Base-by-base conservation (phyloP, 192 early-diverging fungal genomes). In the Lobulomyces angularis region DNA sequence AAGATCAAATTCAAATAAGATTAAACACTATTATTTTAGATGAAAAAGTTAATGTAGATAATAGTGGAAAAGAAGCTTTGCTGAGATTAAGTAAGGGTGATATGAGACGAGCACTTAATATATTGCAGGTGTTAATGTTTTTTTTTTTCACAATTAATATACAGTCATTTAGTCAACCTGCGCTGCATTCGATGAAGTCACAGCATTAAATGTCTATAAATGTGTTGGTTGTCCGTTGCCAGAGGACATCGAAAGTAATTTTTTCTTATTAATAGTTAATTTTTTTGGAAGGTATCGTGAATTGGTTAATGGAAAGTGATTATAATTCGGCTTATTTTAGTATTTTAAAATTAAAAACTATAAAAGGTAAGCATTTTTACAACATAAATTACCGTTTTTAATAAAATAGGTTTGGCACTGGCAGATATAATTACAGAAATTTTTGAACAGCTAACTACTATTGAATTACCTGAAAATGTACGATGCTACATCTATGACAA, bases 31-130 rank as follows among this genome's bases (percentile, higher is more conserved):
- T 23, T 38, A 9, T 21, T 5, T 22, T 26, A 17, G 27, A 4
- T 42, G 12, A 20, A 35, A 77, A 80, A 22, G 74, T 97, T 2
- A 72, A 86, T 28, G 78, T 99, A 12, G 80, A 82, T 2, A 58
- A 74, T 14, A 77, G 84, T 5, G 92, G 87, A 5, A 74, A 70
- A 41, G 43, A 77, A 19, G 90, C 95, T 14, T 61, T 99, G 16
- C 55, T 95, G 31, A 71, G 65, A 38, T 56, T 99, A 0, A 87
- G 86, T 0, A 67, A 77, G 34, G 92, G 95, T n/a, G 95, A 99
- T 57, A 99, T 99, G 95, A 75, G 95, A 48, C 70, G 86, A 16
- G 84, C 87, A 5, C 64, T 99, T 25, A 99, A 99, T 58, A 86
- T 99, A 29, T 59, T 97, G 31, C 95, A 93, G 62, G 79, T 73